Evolutionary conservation across 306 rosid genomes (phyloP).

Genomic region (Quercus wislizeni): DNA sequence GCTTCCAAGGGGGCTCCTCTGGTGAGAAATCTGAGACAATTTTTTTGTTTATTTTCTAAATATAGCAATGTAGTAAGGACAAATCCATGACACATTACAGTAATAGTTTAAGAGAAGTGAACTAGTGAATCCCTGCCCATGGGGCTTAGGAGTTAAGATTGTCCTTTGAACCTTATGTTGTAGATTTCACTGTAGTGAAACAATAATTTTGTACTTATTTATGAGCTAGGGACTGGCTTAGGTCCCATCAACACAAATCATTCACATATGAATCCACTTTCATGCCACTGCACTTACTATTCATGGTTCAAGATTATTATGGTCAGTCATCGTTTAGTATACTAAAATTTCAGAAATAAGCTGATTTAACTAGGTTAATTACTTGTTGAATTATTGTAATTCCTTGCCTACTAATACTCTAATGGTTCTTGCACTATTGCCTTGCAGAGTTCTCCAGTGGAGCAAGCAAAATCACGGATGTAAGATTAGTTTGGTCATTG

Average conservation of each 20-base stretch:
- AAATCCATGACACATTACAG: not conserved
- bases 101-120: not conserved
- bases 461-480: slow-evolving; percentile 40
- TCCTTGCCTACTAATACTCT: not conserved
- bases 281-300: too few relatives aligned
- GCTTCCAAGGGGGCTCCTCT: slow-evolving; percentile 81
- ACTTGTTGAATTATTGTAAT: not conserved
- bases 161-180: not conserved
- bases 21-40: slow-evolving; percentile 45
- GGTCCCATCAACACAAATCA: not conserved
- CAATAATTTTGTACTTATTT: not conserved
- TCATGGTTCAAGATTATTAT: not conserved
- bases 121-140: not conserved
- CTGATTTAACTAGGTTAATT: not conserved
- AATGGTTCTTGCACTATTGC: not conserved
- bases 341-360: not conserved
- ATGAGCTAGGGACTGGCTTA: not conserved
- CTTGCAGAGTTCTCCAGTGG: slow-evolving; percentile 41
- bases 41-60: not conserved
- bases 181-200: not conserved
- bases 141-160: not conserved
- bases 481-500: slow-evolving; percentile 8
- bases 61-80: not conserved
- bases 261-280: not conserved
- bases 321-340: not conserved